These are phyloP conservation scores for Hypomyces rosellus DNA, from an alignment of 2,329 filamentous ascomycete genomes.

Conservation along the genomic window DNA sequence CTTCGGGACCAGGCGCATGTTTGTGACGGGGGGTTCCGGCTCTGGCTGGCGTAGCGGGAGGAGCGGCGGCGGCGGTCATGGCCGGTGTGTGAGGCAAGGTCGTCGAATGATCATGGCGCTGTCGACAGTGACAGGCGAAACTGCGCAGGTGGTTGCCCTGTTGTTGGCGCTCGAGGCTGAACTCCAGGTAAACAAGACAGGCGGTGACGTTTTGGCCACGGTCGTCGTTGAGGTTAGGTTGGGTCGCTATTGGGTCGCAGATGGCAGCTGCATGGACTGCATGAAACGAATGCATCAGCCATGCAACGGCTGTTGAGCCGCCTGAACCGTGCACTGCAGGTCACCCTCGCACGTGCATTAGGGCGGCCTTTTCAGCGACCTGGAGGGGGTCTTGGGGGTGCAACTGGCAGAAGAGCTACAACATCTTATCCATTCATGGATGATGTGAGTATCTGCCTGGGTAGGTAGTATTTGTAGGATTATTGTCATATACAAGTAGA, in stretches of 20 bases:
- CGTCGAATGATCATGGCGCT: constrained; percentile 22
- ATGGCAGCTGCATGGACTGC: constrained; percentile 9
- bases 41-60: constrained; percentile 8
- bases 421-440: too few species aligned
- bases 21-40: constrained; percentile 10
- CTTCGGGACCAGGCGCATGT: constrained; percentile 17
- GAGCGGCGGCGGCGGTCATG: constrained; percentile 22
- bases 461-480: too few species aligned
- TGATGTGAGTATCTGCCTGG: too few species aligned
- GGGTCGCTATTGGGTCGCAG: constrained; percentile 15
- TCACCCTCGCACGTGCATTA: constrained; percentile 13
- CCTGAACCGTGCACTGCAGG: constrained; percentile 24
- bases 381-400: too few species aligned
- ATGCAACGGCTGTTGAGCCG: constrained; percentile 17
- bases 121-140: background rate
- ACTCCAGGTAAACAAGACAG: background rate
- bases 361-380: background rate
- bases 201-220: background rate
- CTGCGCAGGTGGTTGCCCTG: background rate
- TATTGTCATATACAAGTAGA: too few species aligned
- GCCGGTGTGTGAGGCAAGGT: constrained; percentile 15
- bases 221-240: constrained; percentile 15
- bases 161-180: background rate
- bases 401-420: too few species aligned
- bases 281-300: constrained; percentile 3